Evolutionary conservation across 2,329 filamentous ascomycete species (phyloP).

Genomic region (Pseudocercospora musae): DNA sequence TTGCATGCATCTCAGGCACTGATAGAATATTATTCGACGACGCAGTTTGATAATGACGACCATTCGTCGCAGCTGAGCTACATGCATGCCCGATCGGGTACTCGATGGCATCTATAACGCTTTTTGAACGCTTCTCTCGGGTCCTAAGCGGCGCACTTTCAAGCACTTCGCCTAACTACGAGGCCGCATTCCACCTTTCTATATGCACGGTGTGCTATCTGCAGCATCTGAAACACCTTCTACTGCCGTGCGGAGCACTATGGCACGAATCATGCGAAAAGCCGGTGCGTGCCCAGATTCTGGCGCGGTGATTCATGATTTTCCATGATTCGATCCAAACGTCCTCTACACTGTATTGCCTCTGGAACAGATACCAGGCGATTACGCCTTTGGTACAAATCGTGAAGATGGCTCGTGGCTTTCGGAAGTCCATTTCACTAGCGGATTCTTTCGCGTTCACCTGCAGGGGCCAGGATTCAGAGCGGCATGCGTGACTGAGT

Average conservation of each 20-base stretch:
- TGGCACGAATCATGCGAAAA: slow-evolving; percentile 8
- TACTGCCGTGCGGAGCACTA: not conserved
- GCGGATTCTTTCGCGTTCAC: not conserved
- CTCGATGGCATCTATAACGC: not conserved
- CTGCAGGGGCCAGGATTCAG: not conserved
- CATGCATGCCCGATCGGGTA: not conserved
- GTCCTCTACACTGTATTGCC: not conserved
- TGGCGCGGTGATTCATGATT: not conserved
- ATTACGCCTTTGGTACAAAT: not conserved
- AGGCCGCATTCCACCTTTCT: not conserved
- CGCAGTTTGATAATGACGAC: not conserved
- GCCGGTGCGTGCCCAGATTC: slow-evolving; percentile 1
- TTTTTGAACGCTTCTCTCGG: not conserved
- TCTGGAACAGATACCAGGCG: not conserved
- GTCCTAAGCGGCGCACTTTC: not conserved
- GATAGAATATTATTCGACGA: not conserved
- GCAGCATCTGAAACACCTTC: slow-evolving; percentile 10
- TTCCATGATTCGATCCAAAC: not conserved
- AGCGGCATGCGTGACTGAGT: not conserved
- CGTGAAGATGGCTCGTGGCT: not conserved
- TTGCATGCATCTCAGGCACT: not conserved
- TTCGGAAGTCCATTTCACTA: not conserved
- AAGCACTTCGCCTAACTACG: not conserved
- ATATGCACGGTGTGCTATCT: not conserved
- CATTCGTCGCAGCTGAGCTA: not conserved